A percentile compares a stretch with the other conserved stretches of the same genome.
Evolutionary conservation across 768 basidiomycete genomes (phyloP).

Genomic region (Nidula microcarpa): DNA sequence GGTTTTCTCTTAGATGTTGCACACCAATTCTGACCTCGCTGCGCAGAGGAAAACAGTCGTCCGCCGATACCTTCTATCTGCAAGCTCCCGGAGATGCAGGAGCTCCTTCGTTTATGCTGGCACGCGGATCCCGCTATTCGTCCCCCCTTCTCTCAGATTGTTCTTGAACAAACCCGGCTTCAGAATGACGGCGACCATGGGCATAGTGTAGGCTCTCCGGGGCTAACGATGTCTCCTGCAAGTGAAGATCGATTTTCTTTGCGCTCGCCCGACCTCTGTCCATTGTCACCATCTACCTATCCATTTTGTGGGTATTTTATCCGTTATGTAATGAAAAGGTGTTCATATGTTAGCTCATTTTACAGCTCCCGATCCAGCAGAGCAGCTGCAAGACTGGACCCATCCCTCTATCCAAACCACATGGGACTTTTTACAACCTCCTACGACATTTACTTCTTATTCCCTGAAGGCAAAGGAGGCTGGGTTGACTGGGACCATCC

Average conservation of each 20-base stretch:
- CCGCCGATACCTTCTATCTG: slow-evolving; percentile 42
- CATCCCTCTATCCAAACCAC: too few species aligned
- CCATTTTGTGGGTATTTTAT: neutral
- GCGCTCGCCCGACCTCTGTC: slow-evolving; percentile 36
- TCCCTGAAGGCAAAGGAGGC: slow-evolving; percentile 15
- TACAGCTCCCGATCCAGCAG: too few species aligned
- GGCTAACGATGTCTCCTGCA: neutral
- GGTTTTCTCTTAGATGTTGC: neutral
- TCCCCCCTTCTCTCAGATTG: slow-evolving; percentile 49
- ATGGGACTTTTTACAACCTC: too few species aligned
- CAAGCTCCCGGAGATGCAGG: slow-evolving; percentile 28
- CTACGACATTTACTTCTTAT: too few species aligned
- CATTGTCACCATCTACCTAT: slow-evolving; percentile 12
- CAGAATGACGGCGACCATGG: neutral
- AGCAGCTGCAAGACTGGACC: too few species aligned
- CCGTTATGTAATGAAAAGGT: slow-evolving; percentile 11
- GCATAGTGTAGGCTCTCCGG: slow-evolving; percentile 4
- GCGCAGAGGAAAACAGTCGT: slow-evolving; percentile 46
- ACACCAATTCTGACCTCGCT: slow-evolving; percentile 5
- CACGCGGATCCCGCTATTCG: slow-evolving; percentile 44
- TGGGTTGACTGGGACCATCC: slow-evolving; percentile 21
- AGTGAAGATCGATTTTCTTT: neutral
- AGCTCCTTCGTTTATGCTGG: slow-evolving; percentile 55
- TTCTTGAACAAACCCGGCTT: slow-evolving; percentile 27
- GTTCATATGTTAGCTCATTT: too few species aligned